Evolutionary conservation across 2,329 filamentous ascomycete species (phyloP).

Genomic region (Colletotrichum plurivorum): DNA sequence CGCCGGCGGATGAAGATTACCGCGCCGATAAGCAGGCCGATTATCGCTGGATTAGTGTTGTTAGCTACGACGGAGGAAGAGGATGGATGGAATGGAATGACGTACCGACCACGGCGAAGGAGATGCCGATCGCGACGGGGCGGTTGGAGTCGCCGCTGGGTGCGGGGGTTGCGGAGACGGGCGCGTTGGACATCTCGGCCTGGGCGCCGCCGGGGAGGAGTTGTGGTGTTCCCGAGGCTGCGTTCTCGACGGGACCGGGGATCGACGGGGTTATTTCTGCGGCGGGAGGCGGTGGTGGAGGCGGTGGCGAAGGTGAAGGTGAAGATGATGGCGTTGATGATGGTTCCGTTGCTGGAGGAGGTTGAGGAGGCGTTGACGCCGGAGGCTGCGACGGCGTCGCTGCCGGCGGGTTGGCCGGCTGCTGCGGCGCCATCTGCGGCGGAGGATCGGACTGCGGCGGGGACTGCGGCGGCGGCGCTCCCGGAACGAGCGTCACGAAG

Average conservation of each 20-base stretch:
- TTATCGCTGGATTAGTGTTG: neutral
- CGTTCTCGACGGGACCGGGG: constrained; percentile 17
- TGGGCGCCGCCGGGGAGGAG: constrained; percentile 24
- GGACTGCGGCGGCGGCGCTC: constrained; percentile 15
- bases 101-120: constrained; percentile 29
- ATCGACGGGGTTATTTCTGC: constrained; percentile 11
- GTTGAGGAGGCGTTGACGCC: neutral
- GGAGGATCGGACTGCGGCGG: neutral
- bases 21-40: constrained; percentile 28
- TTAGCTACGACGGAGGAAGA: neutral
- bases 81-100: neutral
- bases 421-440: neutral
- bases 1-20: constrained; percentile 21
- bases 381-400: constrained; percentile 5
- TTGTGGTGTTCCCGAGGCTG: constrained; percentile 13
- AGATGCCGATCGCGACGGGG: constrained; percentile 12
- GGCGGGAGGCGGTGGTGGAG: constrained; percentile 2
- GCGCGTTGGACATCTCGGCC: neutral
- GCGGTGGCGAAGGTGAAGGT: neutral
- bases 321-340: neutral
- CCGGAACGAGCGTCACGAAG: constrained; percentile 34
- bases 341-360: constrained; percentile 1
- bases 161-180: constrained; percentile 9
- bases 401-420: neutral
- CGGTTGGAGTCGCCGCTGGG: constrained; percentile 2